Conservation (phyloP, 106 monocot species). For the Alisma plantagoaquatica region DNA sequence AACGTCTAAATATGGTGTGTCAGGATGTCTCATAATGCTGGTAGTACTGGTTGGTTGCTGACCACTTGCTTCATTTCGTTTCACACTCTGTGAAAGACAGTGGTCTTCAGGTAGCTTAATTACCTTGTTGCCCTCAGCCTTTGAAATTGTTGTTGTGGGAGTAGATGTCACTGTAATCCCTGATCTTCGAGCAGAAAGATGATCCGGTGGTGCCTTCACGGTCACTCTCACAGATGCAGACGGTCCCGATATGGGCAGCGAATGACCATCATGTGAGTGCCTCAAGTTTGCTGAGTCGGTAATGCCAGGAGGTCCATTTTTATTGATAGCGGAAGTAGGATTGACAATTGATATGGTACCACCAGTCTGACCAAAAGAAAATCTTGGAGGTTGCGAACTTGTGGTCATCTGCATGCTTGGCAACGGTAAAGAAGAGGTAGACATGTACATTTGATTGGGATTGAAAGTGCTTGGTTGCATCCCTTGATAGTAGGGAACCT, state of each 20-base stretch:
- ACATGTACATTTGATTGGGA: slow-evolving; percentile 22
- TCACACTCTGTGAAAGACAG: no score
- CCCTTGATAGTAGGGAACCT: slow-evolving; percentile 24
- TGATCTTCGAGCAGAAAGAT: no score
- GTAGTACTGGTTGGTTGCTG: no score
- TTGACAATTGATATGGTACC: slow-evolving; percentile 34
- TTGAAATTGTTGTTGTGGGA: no score
- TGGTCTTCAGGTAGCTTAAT: no score
- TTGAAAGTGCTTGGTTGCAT: slow-evolving; percentile 32
- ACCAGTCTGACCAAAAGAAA: slow-evolving; percentile 41
- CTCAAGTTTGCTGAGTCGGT: slow-evolving; percentile 27
- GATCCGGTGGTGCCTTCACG: no score
- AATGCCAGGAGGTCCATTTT: slow-evolving; percentile 11
- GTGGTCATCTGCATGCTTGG: slow-evolving; percentile 38
- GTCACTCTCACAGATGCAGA: slow-evolving; percentile 13
- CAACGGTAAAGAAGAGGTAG: slow-evolving; percentile 23
- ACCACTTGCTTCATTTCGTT: no score
- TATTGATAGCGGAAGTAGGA: slow-evolving; percentile 14
- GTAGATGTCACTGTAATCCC: no score
- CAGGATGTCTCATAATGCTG: no score
- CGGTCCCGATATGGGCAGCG: slow-evolving; percentile 10
- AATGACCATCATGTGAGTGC: neutral
- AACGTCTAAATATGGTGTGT: no score
- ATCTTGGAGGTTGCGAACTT: slow-evolving; percentile 40
- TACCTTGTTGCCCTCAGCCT: no score